These are phyloP conservation scores for Boletus insuetus DNA, from an alignment of 768 basidiomycete species.

Conservation along the genomic window DNA sequence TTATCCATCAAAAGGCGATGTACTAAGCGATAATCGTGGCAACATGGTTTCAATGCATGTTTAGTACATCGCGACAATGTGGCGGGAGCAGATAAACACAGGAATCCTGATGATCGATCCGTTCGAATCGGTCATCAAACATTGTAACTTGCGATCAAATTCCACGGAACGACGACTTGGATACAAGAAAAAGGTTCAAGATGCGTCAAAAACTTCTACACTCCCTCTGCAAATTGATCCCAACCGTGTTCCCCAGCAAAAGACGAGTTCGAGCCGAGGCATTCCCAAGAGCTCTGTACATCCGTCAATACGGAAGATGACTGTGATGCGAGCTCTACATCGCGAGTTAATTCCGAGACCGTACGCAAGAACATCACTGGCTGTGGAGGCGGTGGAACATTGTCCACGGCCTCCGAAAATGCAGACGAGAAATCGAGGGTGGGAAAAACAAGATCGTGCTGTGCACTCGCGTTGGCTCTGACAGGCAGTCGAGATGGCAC, in stretches of 20 bases:
- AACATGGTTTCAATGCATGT: background rate
- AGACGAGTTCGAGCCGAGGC: conserved; percentile 11
- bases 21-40: background rate
- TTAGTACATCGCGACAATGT: too few species aligned
- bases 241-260: conserved; percentile 8
- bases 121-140: background rate
- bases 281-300: conserved; percentile 20
- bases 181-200: background rate
- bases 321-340: background rate
- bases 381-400: conserved; percentile 7
- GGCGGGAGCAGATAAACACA: background rate
- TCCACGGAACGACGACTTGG: background rate
- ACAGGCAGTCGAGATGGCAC: conserved; percentile 9
- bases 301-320: background rate
- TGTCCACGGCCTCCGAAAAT: conserved; percentile 23
- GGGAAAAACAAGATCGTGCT: conserved; percentile 72
- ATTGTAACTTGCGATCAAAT: too few species aligned
- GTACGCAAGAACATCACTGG: conserved; percentile 22
- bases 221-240: background rate
- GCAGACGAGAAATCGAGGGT: conserved; percentile 69
- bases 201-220: background rate
- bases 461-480: conserved; percentile 45
- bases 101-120: conserved; percentile 1
- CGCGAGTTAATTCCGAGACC: conserved; percentile 19
- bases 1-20: background rate